A percentile compares a stretch with the other conserved stretches of the same genome.
These are phyloP conservation scores for Fragaria ananassa DNA, from an alignment of 306 rosid genomes.

Conservation along the genomic window DNA sequence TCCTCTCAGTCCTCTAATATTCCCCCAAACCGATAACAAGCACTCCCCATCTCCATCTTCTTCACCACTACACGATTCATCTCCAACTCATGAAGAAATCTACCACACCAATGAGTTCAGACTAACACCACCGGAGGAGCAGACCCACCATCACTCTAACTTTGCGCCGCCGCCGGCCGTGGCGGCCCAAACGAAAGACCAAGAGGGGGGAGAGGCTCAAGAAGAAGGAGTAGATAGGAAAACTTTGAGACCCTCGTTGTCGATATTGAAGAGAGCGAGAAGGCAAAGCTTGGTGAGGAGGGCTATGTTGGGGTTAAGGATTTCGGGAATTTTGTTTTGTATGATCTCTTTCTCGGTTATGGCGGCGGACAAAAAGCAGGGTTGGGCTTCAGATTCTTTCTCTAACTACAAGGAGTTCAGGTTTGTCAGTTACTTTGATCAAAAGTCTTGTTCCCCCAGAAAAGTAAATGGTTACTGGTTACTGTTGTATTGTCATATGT, in stretches of 20 bases:
- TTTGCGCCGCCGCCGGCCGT: constrained; percentile 31
- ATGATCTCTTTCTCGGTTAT: constrained; percentile 57
- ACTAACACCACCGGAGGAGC: constrained; percentile 26
- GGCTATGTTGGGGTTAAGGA: constrained; percentile 47
- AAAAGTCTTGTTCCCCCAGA: not conserved
- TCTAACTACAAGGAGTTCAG: constrained; percentile 55
- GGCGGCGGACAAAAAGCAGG: constrained; percentile 52
- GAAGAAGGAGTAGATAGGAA: constrained; percentile 35
- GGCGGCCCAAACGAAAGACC: constrained; percentile 45
- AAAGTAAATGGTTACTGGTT: not conserved
- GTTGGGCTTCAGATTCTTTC: constrained; percentile 72
- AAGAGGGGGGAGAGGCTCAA: constrained; percentile 39
- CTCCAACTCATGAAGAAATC: constrained; percentile 36
- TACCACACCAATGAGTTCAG: constrained; percentile 26
- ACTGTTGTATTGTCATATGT: not conserved
- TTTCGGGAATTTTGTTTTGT: constrained; percentile 50
- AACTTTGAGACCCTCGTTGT: constrained; percentile 41
- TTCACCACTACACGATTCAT: constrained; percentile 37
- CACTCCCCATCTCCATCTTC: constrained; percentile 30
- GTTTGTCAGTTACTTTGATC: constrained; percentile 27
- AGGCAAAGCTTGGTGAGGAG: constrained; percentile 41
- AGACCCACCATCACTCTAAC: constrained; percentile 7
- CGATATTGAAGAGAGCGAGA: constrained; percentile 31
- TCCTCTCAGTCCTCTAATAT: constrained; percentile 18
- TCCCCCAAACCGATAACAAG: not conserved